Base-by-base conservation (phyloP, 495 filamentous ascomycete species). In the Tuber aestivum region DNA sequence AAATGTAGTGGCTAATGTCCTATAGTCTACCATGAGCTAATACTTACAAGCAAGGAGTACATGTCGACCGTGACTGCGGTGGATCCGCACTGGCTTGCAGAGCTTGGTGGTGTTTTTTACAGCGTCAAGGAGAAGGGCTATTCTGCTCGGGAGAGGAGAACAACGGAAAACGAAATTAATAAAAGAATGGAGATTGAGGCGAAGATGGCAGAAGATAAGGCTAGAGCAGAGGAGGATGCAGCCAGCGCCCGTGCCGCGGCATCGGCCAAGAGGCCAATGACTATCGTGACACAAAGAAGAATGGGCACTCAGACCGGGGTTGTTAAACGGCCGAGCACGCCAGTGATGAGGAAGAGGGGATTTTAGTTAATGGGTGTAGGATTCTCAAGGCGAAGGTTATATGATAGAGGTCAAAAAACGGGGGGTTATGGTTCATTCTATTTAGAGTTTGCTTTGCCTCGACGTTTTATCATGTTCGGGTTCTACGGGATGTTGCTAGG, bases 61-160 rank as follows among this genome's bases (percentile, higher is more conserved):
- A 98, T 99, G 95, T 95, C 92, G 5, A 97, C 93, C 3, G 96
- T 99, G 41, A 99, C 96, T 9, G 89, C 94, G 0, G 95, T 99
- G 5, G 96, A 99, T 84, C 95, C 96, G 70, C 93, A 97, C 81
- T 99, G 96, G 96, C 90, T 99, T 79, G 96, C 96, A 23, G 95
- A 99, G 82, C 88, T 99, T 35, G 96, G 96, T 35, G 96, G 94
- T n/a, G 96, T 99, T 38, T 99, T 98, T 85, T 99, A 98, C 85
- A 94, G 92, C 20, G 89, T 98, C 83, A 97, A 97, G 85, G 95
- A 98, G 86, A 99, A 99, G 84, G 94, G 94, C 20, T 99, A 95
- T 83, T 95, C 92, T 23, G 92, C 93, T 10, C 89, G 93, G 42
- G 93, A 98, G 79, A 94, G 93, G 84, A 89, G 92, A 71, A 90